phyloP scores from a whole-genome alignment of 75 land plant genomes.

The Pinus albicaulis region DNA sequence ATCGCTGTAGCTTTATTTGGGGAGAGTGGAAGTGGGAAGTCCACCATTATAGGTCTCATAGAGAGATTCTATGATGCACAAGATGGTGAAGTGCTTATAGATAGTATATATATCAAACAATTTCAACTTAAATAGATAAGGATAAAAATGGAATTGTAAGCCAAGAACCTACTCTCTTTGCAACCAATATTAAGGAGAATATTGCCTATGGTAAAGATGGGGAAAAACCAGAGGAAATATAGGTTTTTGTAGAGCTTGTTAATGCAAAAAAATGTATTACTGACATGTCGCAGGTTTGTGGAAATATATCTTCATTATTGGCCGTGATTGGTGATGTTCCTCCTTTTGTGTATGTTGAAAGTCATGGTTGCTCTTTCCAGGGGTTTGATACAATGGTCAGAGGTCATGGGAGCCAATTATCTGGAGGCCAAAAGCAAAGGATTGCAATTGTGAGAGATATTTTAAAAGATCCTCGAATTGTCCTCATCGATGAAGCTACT shows the following conservation, averaged over 20 bases:
- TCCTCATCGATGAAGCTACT: constrained; percentile 86
- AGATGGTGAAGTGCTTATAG: constrained; percentile 83
- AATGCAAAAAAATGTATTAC: constrained; percentile 92
- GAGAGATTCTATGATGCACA: constrained; percentile 97
- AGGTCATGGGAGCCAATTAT: constrained; percentile 80
- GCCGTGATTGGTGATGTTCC: neutral
- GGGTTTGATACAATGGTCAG: constrained; percentile 79
- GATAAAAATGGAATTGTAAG: constrained; percentile 87
- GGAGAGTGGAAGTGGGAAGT: too few species aligned
- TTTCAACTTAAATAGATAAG: constrained; percentile 87
- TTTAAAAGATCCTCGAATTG: constrained; percentile 66
- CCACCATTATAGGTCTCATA: constrained; percentile 83
- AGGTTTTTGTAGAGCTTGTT: constrained; percentile 76
- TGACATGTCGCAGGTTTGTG: constrained; percentile 72
- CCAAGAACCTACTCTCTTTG: constrained; percentile 91
- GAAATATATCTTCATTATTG: neutral
- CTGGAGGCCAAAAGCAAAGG: constrained; percentile 89
- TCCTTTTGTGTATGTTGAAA: neutral
- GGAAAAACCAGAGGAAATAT: constrained; percentile 80
- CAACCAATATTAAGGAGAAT: constrained; percentile 77
- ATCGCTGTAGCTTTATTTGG: too few species aligned
- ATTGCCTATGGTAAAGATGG: constrained; percentile 92
- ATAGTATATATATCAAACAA: constrained; percentile 72
- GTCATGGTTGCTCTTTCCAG: constrained; percentile 22
- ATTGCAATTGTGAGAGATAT: constrained; percentile 87